Conservation (phyloP, 2,329 filamentous ascomycete species). For the Metarhizium brunneum region DNA sequence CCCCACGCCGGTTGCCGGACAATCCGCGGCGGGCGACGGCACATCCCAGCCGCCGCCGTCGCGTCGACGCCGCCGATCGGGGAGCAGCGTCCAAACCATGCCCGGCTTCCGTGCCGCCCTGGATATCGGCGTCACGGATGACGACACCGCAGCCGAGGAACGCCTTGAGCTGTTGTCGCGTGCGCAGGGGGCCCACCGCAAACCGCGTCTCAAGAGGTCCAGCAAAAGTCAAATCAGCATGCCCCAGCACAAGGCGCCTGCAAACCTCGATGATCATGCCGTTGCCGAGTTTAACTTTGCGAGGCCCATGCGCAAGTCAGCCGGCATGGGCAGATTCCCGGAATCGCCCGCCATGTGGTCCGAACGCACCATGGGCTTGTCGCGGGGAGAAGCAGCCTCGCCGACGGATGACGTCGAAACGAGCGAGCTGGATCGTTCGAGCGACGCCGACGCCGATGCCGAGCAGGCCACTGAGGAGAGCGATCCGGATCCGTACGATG, state of each 20-base stretch:
- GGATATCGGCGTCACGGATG: slow-evolving; percentile 32
- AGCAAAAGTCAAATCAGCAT: slow-evolving; percentile 30
- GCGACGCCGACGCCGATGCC: slow-evolving; percentile 18
- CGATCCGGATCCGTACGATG: slow-evolving; percentile 22
- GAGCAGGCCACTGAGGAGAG: slow-evolving; percentile 25
- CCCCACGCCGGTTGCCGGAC: background rate
- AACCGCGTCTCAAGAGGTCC: slow-evolving; percentile 31
- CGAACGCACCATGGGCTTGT: slow-evolving; percentile 4
- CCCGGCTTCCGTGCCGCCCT: slow-evolving; percentile 25
- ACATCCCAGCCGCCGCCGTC: slow-evolving; percentile 16
- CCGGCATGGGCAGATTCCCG: background rate
- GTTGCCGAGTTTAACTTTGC: slow-evolving; percentile 25
- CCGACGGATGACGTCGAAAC: slow-evolving; percentile 22
- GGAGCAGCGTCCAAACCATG: slow-evolving; percentile 35
- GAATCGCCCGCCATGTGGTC: slow-evolving; percentile 1
- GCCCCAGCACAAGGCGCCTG: slow-evolving; percentile 10
- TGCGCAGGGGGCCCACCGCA: slow-evolving; percentile 18
- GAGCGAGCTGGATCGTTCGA: slow-evolving; percentile 22
- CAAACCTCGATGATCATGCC: slow-evolving; percentile 7
- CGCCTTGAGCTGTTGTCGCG: slow-evolving; percentile 30
- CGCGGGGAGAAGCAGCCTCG: slow-evolving; percentile 11
- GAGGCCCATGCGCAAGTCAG: background rate
- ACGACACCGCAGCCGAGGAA: slow-evolving; percentile 35
- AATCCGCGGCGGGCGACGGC: slow-evolving; percentile 3
- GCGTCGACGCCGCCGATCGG: slow-evolving; percentile 38